Evolutionary conservation across 768 basidiomycete genomes (phyloP), one percentile per base, ranked within the genome.

Genomic region (Pleurotus djamor): DNA sequence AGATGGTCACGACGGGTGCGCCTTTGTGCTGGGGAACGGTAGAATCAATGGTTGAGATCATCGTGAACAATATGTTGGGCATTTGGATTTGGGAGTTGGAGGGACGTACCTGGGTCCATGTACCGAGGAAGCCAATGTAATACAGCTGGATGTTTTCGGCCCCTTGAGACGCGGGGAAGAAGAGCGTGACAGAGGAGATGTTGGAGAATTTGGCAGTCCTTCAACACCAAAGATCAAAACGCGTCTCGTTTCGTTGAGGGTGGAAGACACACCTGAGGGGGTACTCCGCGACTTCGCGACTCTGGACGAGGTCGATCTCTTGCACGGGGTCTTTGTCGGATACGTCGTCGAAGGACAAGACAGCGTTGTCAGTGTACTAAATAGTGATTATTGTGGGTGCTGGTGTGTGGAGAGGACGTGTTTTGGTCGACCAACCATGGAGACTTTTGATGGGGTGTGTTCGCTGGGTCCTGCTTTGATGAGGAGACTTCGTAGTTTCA

Each of bases 121-220:
- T 82, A 2, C 95, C 95, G 14, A 92, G 76, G 67, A 96, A 88
- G 12, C 94, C 94, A 28, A 96, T 68, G 66, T 94, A 96, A 67
- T 92, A 96, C 8, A 96, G 75, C 32, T 86, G 80, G 0, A 83
- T 85, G 0, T 83, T 84, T 12, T 93, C 89, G 9, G 89, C 91
- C 35, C 92, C 92, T 68, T 89, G 91, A 2, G 88, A 84, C 1
- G 81, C 79, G 2, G 94, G 92, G 66, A 96, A 84, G 69, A 89
- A 94, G 6, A 96, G 66, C 1, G 93, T 90, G n/a, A 97, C 67
- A 6, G 85, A 88, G 4, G 90, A 88, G 1, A 94, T 72, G 54
- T 91, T 91, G 5, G 88, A 84, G 69, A 96, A 97, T 69, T 94
- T 96, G 4, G 92, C 85, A 6, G 91, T 82, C 74, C 94, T 96